These are phyloP conservation scores for Sabuloglossum arenarium DNA, from an alignment of 495 filamentous ascomycete genomes.

Conservation along the genomic window DNA sequence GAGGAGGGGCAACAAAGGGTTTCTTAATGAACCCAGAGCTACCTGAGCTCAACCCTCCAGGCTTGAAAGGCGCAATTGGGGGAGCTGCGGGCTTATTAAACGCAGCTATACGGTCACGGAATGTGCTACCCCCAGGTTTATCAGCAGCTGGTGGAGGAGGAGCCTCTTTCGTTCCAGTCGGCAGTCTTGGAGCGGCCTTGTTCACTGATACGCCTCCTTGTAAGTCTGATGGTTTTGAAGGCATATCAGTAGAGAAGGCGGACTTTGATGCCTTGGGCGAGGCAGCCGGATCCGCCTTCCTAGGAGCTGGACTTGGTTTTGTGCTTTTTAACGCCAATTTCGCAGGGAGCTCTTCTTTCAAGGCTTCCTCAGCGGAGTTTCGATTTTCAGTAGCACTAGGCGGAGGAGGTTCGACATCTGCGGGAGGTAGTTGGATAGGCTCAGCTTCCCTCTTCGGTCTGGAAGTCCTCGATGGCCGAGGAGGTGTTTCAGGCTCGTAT, in stretches of 20 bases:
- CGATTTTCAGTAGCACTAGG: neutral
- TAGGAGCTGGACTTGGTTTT: neutral
- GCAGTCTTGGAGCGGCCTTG: neutral
- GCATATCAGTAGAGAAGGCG: neutral
- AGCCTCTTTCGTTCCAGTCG: neutral
- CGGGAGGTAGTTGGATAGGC: slow-evolving; percentile 7
- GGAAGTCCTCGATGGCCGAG: slow-evolving; percentile 49
- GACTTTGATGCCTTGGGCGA: neutral
- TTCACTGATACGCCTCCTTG: neutral
- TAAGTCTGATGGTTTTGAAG: neutral
- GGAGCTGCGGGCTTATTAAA: slow-evolving; percentile 83
- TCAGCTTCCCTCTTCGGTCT: slow-evolving; percentile 55
- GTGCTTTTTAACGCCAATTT: neutral
- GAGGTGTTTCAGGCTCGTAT: slow-evolving; percentile 78
- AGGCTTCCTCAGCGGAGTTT: neutral
- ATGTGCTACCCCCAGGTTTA: slow-evolving; percentile 57
- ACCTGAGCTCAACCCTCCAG: slow-evolving; percentile 34
- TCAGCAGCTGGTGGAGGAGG: slow-evolving; percentile 21
- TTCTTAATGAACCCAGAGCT: slow-evolving; percentile 76
- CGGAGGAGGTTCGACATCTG: slow-evolving; percentile 7
- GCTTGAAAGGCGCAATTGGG: slow-evolving; percentile 74
- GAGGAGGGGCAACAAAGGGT: slow-evolving; percentile 91
- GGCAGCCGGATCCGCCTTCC: neutral
- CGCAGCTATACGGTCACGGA: slow-evolving; percentile 86
- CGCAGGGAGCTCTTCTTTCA: neutral